Percentiles rank a stretch among this genome's conserved stretches.
phyloP scores from a whole-genome alignment of 441 rosid genomes.

The Croton laevigatus region DNA sequence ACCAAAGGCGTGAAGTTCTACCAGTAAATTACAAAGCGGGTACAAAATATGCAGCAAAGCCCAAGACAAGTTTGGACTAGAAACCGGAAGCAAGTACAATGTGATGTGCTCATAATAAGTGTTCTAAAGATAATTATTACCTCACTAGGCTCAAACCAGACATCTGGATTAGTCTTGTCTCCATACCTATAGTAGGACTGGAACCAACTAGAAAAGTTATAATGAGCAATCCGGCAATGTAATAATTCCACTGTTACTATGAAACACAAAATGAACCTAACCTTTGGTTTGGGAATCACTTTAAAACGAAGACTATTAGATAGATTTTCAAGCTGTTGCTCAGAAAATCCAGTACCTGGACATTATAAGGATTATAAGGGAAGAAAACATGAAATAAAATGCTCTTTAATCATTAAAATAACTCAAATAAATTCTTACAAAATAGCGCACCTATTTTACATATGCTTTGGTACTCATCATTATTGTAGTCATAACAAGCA shows the following conservation, averaged over 20 bases:
- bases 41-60: not conserved
- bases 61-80: not conserved
- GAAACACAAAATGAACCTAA: slow-evolving; percentile 26
- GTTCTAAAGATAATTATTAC: slow-evolving; percentile 34
- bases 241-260: slow-evolving; percentile 1
- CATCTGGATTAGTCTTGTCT: slow-evolving; percentile 73
- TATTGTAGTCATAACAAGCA: slow-evolving; percentile 74
- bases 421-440: slow-evolving; percentile 4
- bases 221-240: slow-evolving; percentile 14
- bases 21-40: not conserved
- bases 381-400: not conserved
- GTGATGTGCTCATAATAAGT: not conserved
- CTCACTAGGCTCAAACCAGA: slow-evolving; percentile 93
- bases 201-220: slow-evolving; percentile 22
- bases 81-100: not conserved
- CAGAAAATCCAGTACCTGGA: slow-evolving; percentile 89
- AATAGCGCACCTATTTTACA: slow-evolving; percentile 72
- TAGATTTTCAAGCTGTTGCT: slow-evolving; percentile 76
- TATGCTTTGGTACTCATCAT: slow-evolving; percentile 87
- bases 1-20: not conserved
- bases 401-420: slow-evolving; percentile 2
- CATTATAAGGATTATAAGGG: slow-evolving; percentile 16
- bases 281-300: slow-evolving; percentile 83
- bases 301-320: slow-evolving; percentile 73
- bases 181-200: slow-evolving; percentile 77